These are phyloP conservation scores for Colletotrichum scovillei DNA, from an alignment of 2,329 filamentous ascomycete species.

Conservation along the genomic window DNA sequence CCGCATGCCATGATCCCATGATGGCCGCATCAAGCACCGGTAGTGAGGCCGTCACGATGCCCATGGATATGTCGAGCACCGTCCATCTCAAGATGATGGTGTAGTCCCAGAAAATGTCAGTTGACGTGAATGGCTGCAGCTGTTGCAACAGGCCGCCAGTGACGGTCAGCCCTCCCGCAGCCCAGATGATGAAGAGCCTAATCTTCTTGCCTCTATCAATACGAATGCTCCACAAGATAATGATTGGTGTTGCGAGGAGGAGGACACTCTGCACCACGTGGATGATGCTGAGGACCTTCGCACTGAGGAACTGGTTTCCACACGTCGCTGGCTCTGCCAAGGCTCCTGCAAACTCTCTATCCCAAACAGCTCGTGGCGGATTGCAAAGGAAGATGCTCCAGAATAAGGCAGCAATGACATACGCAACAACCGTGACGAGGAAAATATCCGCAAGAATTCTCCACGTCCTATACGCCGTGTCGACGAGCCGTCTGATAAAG, in stretches of 20 bases:
- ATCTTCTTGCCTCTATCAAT: conserved; percentile 42
- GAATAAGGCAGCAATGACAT: conserved; percentile 41
- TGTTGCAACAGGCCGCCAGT: conserved; percentile 43
- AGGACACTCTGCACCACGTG: conserved; percentile 46
- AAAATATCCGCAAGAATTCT: conserved; percentile 43
- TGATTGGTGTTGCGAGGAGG: conserved; percentile 43
- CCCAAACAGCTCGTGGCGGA: conserved; percentile 36
- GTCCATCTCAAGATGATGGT: conserved; percentile 40
- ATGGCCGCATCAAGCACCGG: conserved; percentile 42
- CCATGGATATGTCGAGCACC: conserved; percentile 43
- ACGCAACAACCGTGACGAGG: conserved; percentile 40
- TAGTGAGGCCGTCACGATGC: conserved; percentile 43
- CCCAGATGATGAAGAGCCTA: conserved; percentile 44
- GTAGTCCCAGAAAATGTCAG: conserved; percentile 37
- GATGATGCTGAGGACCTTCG: conserved; percentile 41
- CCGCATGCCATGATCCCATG: conserved; percentile 30
- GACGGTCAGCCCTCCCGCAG: conserved; percentile 41
- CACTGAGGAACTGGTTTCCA: conserved; percentile 31
- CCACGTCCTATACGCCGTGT: conserved; percentile 39
- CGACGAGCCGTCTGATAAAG: conserved; percentile 32
- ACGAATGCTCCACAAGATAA: conserved; percentile 45
- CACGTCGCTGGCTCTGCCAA: conserved; percentile 6
- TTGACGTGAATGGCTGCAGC: conserved; percentile 19
- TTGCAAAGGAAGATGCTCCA: conserved; percentile 42
- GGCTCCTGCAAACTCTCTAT: conserved; percentile 25